A percentile compares a stretch with the other conserved stretches of the same genome.
phyloP scores from a whole-genome alignment of 225 moss, liverwort and hornwort genomes.

The Anthoceros angustus region DNA sequence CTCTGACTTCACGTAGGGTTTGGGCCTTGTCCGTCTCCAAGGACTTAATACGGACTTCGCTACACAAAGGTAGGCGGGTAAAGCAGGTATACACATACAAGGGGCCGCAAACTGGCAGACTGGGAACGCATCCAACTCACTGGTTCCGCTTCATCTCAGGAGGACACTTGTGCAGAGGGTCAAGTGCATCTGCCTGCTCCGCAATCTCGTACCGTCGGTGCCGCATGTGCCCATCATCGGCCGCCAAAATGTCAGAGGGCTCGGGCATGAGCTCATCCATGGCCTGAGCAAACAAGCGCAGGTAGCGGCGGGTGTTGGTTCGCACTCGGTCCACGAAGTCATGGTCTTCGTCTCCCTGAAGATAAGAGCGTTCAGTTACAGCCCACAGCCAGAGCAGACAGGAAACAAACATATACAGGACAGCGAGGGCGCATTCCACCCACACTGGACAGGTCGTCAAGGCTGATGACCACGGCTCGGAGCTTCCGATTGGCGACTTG shows the following conservation, averaged over 20 bases:
- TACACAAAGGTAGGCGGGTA: slow-evolving; percentile 5
- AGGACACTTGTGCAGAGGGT: slow-evolving; percentile 60
- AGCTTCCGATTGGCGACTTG: slow-evolving; percentile 64
- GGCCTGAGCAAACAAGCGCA: slow-evolving; percentile 76
- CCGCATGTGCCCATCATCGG: slow-evolving; percentile 58
- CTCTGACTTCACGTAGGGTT: slow-evolving; percentile 71
- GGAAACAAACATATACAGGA: not conserved
- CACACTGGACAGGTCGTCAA: slow-evolving; percentile 44
- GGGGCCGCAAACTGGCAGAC: not conserved
- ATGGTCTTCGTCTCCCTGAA: slow-evolving; percentile 41
- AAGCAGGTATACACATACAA: not conserved
- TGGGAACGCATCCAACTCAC: slow-evolving; percentile 24
- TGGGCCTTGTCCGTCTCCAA: slow-evolving; percentile 38
- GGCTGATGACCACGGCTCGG: slow-evolving; percentile 44
- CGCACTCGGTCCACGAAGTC: slow-evolving; percentile 47
- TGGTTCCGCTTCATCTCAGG: slow-evolving; percentile 78
- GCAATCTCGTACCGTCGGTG: slow-evolving; percentile 67
- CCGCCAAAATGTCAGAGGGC: slow-evolving; percentile 54
- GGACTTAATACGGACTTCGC: slow-evolving; percentile 65
- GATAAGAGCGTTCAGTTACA: not conserved
- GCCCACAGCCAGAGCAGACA: too few species aligned
- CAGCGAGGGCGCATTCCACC: not conserved
- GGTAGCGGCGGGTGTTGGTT: slow-evolving; percentile 67
- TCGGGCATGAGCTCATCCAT: slow-evolving; percentile 70
- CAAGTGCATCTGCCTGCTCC: slow-evolving; percentile 44